These are phyloP conservation scores for Calonectria henricotiae DNA, from an alignment of 2,329 filamentous ascomycete genomes.

Conservation along the genomic window DNA sequence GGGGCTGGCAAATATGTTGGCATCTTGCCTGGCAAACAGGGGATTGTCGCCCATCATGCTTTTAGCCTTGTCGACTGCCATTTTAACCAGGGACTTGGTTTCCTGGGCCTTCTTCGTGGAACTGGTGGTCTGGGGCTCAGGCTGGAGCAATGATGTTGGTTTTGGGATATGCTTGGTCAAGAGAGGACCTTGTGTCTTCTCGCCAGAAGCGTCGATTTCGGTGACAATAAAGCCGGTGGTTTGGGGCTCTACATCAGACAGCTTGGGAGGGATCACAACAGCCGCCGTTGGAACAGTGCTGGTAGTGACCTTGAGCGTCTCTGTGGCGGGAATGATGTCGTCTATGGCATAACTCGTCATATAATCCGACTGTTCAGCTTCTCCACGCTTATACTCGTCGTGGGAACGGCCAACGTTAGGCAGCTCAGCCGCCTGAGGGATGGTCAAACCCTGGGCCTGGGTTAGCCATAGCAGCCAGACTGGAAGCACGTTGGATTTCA, in stretches of 20 bases:
- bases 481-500: constrained; percentile 48
- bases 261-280: constrained; percentile 51
- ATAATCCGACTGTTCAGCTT: constrained; percentile 45
- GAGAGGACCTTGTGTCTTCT: constrained; percentile 45
- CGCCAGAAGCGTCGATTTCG: constrained; percentile 43
- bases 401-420: constrained; percentile 35
- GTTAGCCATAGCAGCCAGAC: constrained; percentile 53
- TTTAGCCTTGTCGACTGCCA: constrained; percentile 31
- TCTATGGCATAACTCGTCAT: constrained; percentile 49
- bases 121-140: constrained; percentile 40
- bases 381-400: constrained; percentile 44
- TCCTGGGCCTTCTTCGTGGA: constrained; percentile 45
- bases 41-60: neutral
- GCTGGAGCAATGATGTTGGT: constrained; percentile 57
- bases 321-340: constrained; percentile 52
- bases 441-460: constrained; percentile 46
- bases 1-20: constrained; percentile 72
- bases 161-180: constrained; percentile 57
- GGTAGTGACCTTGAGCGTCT: constrained; percentile 51
- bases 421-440: constrained; percentile 38
- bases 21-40: constrained; percentile 50
- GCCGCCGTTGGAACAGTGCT: constrained; percentile 50
- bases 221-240: constrained; percentile 55
- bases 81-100: constrained; percentile 44
- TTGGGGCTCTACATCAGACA: constrained; percentile 54